A percentile compares a stretch with the other conserved stretches of the same genome.
Evolutionary conservation across 345 rosid species (phyloP).

Genomic region (Excoecaria agallocha): DNA sequence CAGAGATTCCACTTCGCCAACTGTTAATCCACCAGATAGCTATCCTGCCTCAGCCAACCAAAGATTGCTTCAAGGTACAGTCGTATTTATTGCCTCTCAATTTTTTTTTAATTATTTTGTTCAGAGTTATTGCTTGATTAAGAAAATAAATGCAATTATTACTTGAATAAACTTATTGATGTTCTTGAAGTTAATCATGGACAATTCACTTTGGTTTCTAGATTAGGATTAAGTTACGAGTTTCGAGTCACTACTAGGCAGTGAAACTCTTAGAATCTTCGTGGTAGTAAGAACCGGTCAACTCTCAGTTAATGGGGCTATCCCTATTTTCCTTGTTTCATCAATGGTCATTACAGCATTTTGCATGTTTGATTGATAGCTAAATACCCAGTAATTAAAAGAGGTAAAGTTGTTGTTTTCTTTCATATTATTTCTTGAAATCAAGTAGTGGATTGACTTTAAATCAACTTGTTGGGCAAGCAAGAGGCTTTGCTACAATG

Average conservation of each 20-base stretch:
- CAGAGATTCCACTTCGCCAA: conserved; percentile 36
- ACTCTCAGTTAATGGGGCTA: no score
- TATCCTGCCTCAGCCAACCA: conserved; percentile 32
- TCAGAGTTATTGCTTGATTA: neutral
- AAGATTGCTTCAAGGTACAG: conserved; percentile 36
- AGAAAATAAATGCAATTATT: neutral
- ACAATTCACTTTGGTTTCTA: no score
- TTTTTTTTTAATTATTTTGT: neutral
- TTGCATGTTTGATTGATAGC: neutral
- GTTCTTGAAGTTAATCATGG: no score
- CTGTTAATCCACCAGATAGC: conserved; percentile 24
- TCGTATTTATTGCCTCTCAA: neutral
- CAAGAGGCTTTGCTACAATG: neutral
- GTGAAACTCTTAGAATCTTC: no score
- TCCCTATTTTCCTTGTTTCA: no score
- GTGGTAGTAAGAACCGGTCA: no score
- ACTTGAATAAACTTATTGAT: no score
- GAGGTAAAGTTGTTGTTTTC: neutral
- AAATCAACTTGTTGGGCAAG: neutral
- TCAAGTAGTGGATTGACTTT: neutral
- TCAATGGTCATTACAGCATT: neutral
- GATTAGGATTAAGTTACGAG: no score
- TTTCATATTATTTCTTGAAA: neutral
- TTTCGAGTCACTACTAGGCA: no score
- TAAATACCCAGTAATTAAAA: neutral